A percentile compares a stretch with the other conserved stretches of the same genome.
phyloP scores from a whole-genome alignment of 345 rosid species.

The Passiflora organensis region DNA sequence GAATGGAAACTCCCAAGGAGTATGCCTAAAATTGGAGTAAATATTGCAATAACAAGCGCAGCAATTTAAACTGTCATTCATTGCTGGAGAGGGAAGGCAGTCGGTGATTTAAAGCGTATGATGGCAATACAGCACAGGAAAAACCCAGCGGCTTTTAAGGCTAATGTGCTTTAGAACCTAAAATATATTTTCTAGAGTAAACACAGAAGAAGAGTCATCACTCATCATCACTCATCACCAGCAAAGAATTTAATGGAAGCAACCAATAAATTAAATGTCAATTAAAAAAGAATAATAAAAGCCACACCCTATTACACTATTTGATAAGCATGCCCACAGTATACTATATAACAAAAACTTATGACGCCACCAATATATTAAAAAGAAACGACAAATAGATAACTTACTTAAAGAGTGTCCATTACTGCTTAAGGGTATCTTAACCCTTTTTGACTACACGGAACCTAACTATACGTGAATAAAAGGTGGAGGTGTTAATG shows the following conservation, averaged over 20 bases:
- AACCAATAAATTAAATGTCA: slow-evolving; percentile 61
- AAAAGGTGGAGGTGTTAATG: no score
- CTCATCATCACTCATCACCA: slow-evolving; percentile 21
- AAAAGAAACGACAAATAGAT: slow-evolving; percentile 38
- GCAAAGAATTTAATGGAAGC: slow-evolving; percentile 50
- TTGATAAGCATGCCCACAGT: slow-evolving; percentile 22
- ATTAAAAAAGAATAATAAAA: slow-evolving; percentile 39
- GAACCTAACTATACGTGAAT: no score
- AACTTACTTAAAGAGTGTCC: no score
- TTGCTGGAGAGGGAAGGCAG: slow-evolving; percentile 25
- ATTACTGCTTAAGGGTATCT: no score
- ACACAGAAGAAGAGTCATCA: not conserved
- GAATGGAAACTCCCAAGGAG: slow-evolving; percentile 35
- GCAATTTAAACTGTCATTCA: slow-evolving; percentile 40
- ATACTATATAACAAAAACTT: slow-evolving; percentile 6
- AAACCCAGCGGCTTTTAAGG: slow-evolving; percentile 45
- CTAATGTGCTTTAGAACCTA: slow-evolving; percentile 15
- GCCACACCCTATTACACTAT: slow-evolving; percentile 21
- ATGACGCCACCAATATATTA: slow-evolving; percentile 28
- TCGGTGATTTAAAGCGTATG: slow-evolving; percentile 29
- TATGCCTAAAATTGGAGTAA: slow-evolving; percentile 33
- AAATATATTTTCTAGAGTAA: not conserved
- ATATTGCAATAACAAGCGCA: slow-evolving; percentile 34
- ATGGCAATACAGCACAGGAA: slow-evolving; percentile 17
- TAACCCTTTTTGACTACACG: no score